Conservation (phyloP, 148 eudicot species). For the Rhododendron vialii region DNA sequence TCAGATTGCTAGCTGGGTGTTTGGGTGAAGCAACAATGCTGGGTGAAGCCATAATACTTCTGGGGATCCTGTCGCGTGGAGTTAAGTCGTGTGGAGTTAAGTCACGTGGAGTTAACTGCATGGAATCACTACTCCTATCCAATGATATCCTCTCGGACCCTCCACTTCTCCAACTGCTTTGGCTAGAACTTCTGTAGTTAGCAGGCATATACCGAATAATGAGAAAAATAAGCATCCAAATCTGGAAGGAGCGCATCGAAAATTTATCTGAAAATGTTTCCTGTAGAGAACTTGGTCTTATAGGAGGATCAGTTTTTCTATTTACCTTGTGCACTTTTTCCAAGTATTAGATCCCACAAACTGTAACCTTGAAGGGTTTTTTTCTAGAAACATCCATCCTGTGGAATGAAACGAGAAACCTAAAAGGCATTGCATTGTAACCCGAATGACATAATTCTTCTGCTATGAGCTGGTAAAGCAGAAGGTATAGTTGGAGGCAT, state of each 20-base stretch:
- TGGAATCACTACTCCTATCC: slow-evolving; percentile 12
- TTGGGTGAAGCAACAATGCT: slow-evolving; percentile 12
- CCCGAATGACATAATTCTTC: neutral
- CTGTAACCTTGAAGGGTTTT: neutral
- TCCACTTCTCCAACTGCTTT: slow-evolving; percentile 26
- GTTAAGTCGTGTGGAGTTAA: neutral
- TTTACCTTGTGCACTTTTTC: neutral
- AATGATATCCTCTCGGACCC: slow-evolving; percentile 14
- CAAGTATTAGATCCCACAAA: neutral
- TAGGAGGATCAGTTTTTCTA: neutral
- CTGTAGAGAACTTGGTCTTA: neutral
- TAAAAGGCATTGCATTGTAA: neutral
- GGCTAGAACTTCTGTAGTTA: slow-evolving; percentile 16
- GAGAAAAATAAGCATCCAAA: neutral
- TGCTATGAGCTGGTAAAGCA: neutral
- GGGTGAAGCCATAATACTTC: slow-evolving; percentile 5
- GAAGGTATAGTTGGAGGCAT: neutral
- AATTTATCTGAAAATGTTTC: neutral
- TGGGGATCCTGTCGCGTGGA: slow-evolving; percentile 8
- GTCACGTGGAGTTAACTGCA: slow-evolving; percentile 1
- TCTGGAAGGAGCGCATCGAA: neutral
- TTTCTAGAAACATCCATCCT: neutral
- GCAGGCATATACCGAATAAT: neutral
- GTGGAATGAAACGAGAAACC: neutral
- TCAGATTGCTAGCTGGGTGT: slow-evolving; percentile 9